A percentile compares a stretch with the other conserved stretches of the same genome.
phyloP scores from a whole-genome alignment of 805 yeast genomes.

The Candida takata region DNA sequence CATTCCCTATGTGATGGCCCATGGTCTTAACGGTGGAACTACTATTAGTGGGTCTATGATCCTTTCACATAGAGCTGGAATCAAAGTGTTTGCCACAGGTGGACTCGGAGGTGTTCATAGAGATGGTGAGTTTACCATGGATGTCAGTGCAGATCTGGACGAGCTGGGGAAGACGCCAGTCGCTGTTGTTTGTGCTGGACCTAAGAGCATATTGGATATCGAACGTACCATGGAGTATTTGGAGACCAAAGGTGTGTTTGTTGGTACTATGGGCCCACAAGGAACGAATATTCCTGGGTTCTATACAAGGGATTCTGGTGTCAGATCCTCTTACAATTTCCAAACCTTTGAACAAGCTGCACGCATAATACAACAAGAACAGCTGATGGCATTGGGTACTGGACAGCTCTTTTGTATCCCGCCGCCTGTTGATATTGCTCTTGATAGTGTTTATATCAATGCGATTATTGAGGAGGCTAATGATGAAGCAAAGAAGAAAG shows the following conservation, averaged over 20 bases:
- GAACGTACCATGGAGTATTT: conserved; percentile 75
- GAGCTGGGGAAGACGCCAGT: conserved; percentile 80
- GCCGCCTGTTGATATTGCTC: conserved; percentile 59
- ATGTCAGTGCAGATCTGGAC: conserved; percentile 80
- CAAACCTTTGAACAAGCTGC: conserved; percentile 55
- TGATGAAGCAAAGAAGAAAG: conserved; percentile 41
- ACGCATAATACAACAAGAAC: conserved; percentile 41
- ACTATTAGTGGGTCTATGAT: conserved; percentile 89
- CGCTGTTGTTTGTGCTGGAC: conserved; percentile 90
- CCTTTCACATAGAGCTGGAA: conserved; percentile 65
- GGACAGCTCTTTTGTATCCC: conserved; percentile 81
- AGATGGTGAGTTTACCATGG: conserved; percentile 69
- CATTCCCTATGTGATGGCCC: conserved; percentile 62
- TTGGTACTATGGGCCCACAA: conserved; percentile 53
- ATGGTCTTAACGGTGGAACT: conserved; percentile 70
- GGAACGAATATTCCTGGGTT: conserved; percentile 71
- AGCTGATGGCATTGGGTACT: conserved; percentile 43
- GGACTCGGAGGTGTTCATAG: conserved; percentile 91
- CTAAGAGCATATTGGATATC: conserved; percentile 79
- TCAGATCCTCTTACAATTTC: conserved; percentile 61
- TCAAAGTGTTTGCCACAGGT: conserved; percentile 85
- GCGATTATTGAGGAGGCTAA: conserved; percentile 53
- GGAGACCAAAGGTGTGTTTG: conserved; percentile 89
- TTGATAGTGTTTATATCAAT: conserved; percentile 46
- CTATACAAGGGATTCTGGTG: conserved; percentile 70